phyloP scores from a whole-genome alignment of 176 grass and related monocot species.

The Rhipidocladum racemiflorum region DNA sequence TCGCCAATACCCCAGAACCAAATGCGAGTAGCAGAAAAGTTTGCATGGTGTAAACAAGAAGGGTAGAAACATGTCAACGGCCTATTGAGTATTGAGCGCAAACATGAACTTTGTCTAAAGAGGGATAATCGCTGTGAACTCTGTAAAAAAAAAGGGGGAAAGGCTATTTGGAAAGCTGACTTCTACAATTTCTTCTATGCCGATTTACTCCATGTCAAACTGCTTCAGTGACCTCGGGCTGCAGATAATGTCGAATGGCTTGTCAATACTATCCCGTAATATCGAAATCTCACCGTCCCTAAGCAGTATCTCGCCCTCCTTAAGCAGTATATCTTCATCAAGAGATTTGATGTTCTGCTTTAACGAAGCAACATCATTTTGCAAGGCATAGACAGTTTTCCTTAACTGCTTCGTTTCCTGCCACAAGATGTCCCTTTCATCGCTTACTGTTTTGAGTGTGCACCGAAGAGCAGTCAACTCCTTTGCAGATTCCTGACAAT shows the following conservation, averaged over 20 bases:
- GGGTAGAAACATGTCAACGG: not conserved
- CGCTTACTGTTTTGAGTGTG: constrained; percentile 49
- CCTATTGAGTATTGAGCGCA: not conserved
- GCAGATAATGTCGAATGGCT: constrained; percentile 41
- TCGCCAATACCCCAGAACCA: not conserved
- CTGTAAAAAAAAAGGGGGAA: not conserved
- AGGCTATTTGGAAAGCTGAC: not conserved
- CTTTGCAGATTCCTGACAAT: constrained; percentile 44
- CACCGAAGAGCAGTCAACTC: constrained; percentile 45
- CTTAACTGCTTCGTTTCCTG: constrained; percentile 55
- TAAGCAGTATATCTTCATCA: constrained; percentile 51
- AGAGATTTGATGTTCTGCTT: constrained; percentile 55
- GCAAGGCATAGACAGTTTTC: constrained; percentile 31
- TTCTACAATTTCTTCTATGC: constrained; percentile 3
- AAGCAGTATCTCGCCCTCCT: constrained; percentile 66
- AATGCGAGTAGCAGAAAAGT: not conserved
- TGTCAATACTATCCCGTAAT: constrained; percentile 43
- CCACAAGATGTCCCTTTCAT: constrained; percentile 54
- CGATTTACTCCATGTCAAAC: constrained; percentile 44
- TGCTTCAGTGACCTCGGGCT: constrained; percentile 39
- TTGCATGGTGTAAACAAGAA: not conserved
- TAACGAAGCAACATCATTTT: constrained; percentile 47
- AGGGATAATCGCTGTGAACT: not conserved
- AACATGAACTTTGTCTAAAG: not conserved
- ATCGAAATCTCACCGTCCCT: constrained; percentile 68